Percentiles rank a stretch among this genome's conserved stretches.
These are phyloP conservation scores for Linnemannia elongata DNA, from an alignment of 192 early-diverging fungal species.

Conservation along the genomic window DNA sequence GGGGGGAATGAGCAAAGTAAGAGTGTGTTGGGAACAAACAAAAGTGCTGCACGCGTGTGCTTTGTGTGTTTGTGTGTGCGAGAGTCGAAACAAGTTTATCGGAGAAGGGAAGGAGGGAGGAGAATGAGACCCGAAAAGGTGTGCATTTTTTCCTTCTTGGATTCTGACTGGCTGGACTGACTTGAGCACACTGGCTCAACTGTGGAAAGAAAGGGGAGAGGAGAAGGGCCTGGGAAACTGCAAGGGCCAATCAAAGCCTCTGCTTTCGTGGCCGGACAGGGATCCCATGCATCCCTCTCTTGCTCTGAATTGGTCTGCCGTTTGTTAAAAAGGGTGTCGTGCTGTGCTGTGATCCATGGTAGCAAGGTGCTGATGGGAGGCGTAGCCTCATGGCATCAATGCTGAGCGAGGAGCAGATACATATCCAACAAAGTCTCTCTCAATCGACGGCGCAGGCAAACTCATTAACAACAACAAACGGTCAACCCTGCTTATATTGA, in stretches of 20 bases:
- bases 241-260: neutral
- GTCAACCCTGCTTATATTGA: no score
- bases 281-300: neutral
- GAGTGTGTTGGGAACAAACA: neutral
- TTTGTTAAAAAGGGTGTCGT: neutral
- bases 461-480: no score
- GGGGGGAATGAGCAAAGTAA: neutral
- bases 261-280: neutral
- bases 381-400: no score
- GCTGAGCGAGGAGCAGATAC: no score
- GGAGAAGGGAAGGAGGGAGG: neutral
- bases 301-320: neutral
- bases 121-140: neutral
- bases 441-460: no score
- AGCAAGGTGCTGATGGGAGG: no score
- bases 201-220: neutral
- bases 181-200: neutral
- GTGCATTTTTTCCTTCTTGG: neutral
- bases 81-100: neutral
- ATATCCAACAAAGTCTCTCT: no score
- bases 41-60: neutral
- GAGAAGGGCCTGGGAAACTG: neutral
- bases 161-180: slow-evolving; percentile 3
- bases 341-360: no score
- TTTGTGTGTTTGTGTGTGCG: neutral